Evolutionary conservation across 1,139 yeast genomes (phyloP).

Genomic region (Debaryomyces fabryi): DNA sequence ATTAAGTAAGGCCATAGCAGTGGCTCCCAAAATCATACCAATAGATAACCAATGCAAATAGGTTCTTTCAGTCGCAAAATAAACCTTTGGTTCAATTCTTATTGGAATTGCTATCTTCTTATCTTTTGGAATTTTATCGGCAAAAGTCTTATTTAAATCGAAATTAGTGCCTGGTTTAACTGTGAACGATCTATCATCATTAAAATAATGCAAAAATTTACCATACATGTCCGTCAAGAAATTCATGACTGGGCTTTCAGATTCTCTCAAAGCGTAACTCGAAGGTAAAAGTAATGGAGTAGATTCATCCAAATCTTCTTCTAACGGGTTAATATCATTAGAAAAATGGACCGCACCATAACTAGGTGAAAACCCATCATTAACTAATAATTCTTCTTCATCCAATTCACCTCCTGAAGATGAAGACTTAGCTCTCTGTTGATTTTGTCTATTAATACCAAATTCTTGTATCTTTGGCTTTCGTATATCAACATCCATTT

Average conservation of each 20-base stretch:
- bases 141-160: slow-evolving; percentile 56
- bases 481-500: slow-evolving; percentile 93
- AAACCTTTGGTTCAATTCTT: slow-evolving; percentile 82
- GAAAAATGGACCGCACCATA: slow-evolving; percentile 51
- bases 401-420: slow-evolving; percentile 54
- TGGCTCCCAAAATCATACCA: slow-evolving; percentile 70
- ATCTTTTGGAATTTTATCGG: slow-evolving; percentile 70
- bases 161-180: slow-evolving; percentile 83
- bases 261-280: slow-evolving; percentile 29
- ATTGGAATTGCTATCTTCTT: slow-evolving; percentile 75
- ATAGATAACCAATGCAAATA: slow-evolving; percentile 78
- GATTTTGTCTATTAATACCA: slow-evolving; percentile 49
- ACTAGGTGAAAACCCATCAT: slow-evolving; percentile 33
- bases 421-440: slow-evolving; percentile 33
- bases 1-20: slow-evolving; percentile 69
- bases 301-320: slow-evolving; percentile 50
- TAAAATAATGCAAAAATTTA: slow-evolving; percentile 48
- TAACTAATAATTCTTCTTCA: slow-evolving; percentile 46
- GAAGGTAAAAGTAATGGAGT: slow-evolving; percentile 46
- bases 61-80: slow-evolving; percentile 83
- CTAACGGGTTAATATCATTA: slow-evolving; percentile 50
- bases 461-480: slow-evolving; percentile 75
- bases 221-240: slow-evolving; percentile 39
- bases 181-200: slow-evolving; percentile 70
- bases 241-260: slow-evolving; percentile 35